Evolutionary conservation across 2,329 filamentous ascomycete genomes (phyloP).

Genomic region (Fusarium sambucinum): DNA sequence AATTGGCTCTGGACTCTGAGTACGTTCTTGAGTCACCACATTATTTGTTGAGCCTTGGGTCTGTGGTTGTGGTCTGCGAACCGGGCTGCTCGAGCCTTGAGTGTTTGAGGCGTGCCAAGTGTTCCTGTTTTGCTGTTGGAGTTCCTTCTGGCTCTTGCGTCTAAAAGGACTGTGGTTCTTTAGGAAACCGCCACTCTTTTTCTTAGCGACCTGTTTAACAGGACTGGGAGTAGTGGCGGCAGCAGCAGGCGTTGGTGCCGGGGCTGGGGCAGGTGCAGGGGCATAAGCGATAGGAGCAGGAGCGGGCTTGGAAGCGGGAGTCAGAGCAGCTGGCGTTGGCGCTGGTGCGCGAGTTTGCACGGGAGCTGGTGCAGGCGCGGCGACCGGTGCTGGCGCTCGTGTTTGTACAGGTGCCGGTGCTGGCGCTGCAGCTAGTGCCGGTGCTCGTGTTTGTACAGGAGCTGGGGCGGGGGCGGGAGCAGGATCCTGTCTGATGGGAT

Average conservation of each 20-base stretch:
- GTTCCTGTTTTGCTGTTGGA: conserved; percentile 63
- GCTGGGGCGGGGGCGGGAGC: background rate
- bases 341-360: background rate
- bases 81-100: conserved; percentile 47
- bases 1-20: conserved; percentile 82
- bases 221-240: conserved; percentile 53
- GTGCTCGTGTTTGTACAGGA: background rate
- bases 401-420: conserved; percentile 1
- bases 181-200: conserved; percentile 89
- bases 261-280: background rate
- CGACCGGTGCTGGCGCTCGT: background rate
- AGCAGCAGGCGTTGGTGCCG: background rate
- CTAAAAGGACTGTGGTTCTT: conserved; percentile 93
- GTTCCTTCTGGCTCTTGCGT: conserved; percentile 87
- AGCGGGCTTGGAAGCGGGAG: background rate
- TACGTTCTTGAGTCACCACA: conserved; percentile 57
- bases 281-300: background rate
- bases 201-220: conserved; percentile 76
- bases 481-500: conserved; percentile 47
- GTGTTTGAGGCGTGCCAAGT: conserved; percentile 66
- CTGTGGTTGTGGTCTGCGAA: conserved; percentile 57
- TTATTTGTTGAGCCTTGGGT: conserved; percentile 53
- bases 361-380: background rate
- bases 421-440: background rate
- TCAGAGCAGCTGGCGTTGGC: background rate